These are phyloP conservation scores for Pedinophyceae sp. DNA, from an alignment of 139 green algal genomes.

Conservation along the genomic window DNA sequence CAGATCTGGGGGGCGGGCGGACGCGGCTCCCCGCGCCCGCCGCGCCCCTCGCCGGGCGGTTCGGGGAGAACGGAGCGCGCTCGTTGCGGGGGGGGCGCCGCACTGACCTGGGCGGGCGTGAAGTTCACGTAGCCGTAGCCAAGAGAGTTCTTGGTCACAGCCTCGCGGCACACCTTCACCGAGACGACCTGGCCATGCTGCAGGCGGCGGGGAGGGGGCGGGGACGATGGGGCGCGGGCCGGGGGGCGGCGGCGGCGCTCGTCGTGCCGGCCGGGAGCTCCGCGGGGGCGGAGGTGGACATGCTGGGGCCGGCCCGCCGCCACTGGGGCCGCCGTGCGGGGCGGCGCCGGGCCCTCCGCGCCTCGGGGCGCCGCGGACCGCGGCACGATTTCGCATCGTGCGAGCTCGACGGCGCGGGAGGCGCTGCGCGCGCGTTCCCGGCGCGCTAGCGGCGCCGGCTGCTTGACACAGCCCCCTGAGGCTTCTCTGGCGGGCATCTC, in stretches of 20 bases:
- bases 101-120: conserved; percentile 51
- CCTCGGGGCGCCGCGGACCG: neutral
- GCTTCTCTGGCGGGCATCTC: too few relatives aligned
- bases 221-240: too few relatives aligned
- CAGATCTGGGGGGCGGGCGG: too few relatives aligned
- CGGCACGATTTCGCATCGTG: neutral
- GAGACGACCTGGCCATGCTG: conserved; percentile 79
- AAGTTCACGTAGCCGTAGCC: conserved; percentile 95
- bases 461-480: too few relatives aligned
- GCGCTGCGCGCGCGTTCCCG: too few relatives aligned
- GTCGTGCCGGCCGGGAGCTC: neutral
- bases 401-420: neutral
- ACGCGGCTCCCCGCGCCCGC: too few relatives aligned
- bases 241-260: neutral
- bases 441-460: too few relatives aligned
- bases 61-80: neutral
- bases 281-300: neutral
- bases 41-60: too few relatives aligned
- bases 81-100: neutral
- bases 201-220: neutral
- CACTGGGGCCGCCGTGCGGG: too few relatives aligned
- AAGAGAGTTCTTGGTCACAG: conserved; percentile 76
- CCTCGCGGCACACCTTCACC: conserved; percentile 83
- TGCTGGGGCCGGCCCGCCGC: too few relatives aligned
- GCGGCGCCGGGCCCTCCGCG: too few relatives aligned